Evolutionary conservation across 2,329 filamentous ascomycete species (phyloP).

Genomic region (Paraphoma chrysanthemicola): DNA sequence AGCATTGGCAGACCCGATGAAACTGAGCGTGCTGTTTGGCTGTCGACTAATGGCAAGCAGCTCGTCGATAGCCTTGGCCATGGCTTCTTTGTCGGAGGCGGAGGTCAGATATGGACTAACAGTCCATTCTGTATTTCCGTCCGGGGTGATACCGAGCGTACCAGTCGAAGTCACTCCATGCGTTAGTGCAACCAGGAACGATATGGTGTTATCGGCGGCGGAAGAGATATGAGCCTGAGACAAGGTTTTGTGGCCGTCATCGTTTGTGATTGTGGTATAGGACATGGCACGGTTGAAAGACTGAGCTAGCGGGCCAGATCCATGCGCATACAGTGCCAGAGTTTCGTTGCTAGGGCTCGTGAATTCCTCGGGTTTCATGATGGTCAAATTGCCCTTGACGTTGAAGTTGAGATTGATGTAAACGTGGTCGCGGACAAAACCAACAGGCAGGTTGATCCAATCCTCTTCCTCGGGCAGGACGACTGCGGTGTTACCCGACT

Average conservation of each 20-base stretch:
- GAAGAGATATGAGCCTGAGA: conserved; percentile 52
- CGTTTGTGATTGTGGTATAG: conserved; percentile 50
- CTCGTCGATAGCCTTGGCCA: conserved; percentile 53
- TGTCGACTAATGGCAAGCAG: conserved; percentile 36
- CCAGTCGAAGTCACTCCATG: conserved; percentile 27
- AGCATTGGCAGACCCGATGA: conserved; percentile 39
- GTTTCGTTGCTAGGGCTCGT: conserved; percentile 16
- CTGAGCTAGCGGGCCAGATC: conserved; percentile 50
- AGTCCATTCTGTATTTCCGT: conserved; percentile 47
- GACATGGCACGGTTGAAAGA: conserved; percentile 52
- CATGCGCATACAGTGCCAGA: conserved; percentile 20
- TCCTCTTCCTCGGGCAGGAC: conserved; percentile 19
- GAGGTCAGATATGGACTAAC: conserved; percentile 59
- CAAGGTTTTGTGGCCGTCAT: conserved; percentile 37
- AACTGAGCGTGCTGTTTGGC: conserved; percentile 16
- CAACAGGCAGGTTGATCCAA: conserved; percentile 33
- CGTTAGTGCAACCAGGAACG: conserved; percentile 20
- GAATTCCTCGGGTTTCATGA: conserved; percentile 14
- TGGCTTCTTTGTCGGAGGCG: conserved; percentile 39
- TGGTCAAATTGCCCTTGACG: conserved; percentile 13
- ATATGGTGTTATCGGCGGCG: conserved; percentile 20
- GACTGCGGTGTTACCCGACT: conserved; percentile 15
- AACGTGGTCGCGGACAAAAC: conserved; percentile 37
- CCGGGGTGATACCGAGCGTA: conserved; percentile 24
- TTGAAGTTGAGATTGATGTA: conserved; percentile 18